phyloP scores from a whole-genome alignment of 176 grass and related monocot genomes.

The Thalia dealbata region DNA sequence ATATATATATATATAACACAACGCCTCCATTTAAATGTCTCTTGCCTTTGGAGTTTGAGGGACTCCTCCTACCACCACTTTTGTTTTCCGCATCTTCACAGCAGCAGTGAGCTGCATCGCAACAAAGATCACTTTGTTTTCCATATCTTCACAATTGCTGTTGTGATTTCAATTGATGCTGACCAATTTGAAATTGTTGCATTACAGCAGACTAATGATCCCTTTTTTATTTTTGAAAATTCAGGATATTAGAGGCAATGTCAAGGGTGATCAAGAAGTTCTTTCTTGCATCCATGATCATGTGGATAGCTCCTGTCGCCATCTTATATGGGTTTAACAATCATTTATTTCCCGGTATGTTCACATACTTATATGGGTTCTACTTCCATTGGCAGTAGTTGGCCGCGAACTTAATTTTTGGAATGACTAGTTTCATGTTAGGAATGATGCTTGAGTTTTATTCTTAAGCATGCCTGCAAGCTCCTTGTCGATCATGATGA shows the following conservation, averaged over 20 bases:
- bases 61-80: no score
- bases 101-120: no score
- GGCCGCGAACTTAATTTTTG: not conserved
- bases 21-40: no score
- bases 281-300: slow-evolving; percentile 55
- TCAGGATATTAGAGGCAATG: slow-evolving; percentile 32
- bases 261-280: slow-evolving; percentile 65
- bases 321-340: slow-evolving; percentile 78
- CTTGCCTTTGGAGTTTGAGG: no score
- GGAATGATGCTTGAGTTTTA: not conserved
- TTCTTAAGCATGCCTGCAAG: not conserved
- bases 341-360: slow-evolving; percentile 65
- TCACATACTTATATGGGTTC: not conserved
- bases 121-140: no score
- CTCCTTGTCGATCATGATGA: not conserved
- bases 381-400: not conserved
- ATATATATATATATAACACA: no score
- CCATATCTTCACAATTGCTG: no score
- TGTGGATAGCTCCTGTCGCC: slow-evolving; percentile 74
- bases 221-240: not conserved
- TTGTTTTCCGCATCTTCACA: no score
- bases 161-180: no score
- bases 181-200: no score
- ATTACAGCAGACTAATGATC: not conserved
- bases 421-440: not conserved